A percentile compares a stretch with the other conserved stretches of the same genome.
phyloP scores from a whole-genome alignment of 2,329 filamentous ascomycete species.

The Golovinomyces cichoracearum region DNA sequence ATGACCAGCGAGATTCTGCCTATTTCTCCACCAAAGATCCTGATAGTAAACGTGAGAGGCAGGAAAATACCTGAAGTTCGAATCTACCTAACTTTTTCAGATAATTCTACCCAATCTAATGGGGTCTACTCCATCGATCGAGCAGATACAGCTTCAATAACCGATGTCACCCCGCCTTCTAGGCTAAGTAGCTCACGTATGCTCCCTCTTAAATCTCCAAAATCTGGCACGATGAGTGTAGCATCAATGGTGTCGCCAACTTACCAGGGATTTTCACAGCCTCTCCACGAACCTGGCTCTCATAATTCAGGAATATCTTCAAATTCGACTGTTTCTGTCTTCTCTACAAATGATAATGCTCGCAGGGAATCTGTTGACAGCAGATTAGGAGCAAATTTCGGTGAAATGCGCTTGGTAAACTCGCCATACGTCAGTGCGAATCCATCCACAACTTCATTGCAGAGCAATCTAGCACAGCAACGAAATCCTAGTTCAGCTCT shows the following conservation, averaged over 20 bases:
- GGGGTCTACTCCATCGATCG: conserved; percentile 5
- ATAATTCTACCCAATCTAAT: conserved; percentile 10
- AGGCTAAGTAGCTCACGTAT: conserved; percentile 19
- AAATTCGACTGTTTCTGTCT: background rate
- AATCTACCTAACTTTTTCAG: conserved; percentile 6
- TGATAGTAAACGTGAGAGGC: conserved; percentile 24
- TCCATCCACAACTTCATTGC: conserved; percentile 48
- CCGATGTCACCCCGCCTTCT: conserved; percentile 37
- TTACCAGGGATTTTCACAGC: conserved; percentile 13
- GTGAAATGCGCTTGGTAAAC: conserved; percentile 38
- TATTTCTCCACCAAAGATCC: conserved; percentile 22
- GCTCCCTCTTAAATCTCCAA: conserved; percentile 28
- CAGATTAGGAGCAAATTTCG: conserved; percentile 46
- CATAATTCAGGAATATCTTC: conserved; percentile 7
- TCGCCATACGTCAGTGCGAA: conserved; percentile 56
- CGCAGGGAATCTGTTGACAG: conserved; percentile 59
- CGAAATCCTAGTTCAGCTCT: conserved; percentile 25
- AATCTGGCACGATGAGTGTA: conserved; percentile 35
- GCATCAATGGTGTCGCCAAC: conserved; percentile 39
- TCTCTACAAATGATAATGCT: conserved; percentile 18
- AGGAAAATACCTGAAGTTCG: background rate
- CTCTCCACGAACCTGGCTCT: conserved; percentile 7
- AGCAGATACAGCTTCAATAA: conserved; percentile 22
- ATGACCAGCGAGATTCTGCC: conserved; percentile 26
- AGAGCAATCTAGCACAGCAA: conserved; percentile 42